Evolutionary conservation across 306 rosid species (phyloP).

Genomic region (Ochetophila trinervis): DNA sequence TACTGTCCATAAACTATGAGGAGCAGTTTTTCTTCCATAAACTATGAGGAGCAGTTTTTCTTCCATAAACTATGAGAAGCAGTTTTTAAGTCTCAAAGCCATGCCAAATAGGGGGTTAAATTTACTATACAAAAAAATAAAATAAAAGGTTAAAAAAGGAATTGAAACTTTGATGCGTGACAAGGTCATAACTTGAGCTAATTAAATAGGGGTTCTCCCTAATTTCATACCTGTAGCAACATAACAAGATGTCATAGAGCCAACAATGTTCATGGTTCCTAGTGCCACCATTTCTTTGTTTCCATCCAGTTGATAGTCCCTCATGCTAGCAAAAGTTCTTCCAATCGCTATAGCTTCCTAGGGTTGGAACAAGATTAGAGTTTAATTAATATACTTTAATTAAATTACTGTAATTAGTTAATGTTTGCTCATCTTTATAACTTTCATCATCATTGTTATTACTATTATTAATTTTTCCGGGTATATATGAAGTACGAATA

Average conservation of each 20-base stretch:
- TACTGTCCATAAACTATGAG: too few relatives aligned
- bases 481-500: too few relatives aligned
- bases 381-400: background rate
- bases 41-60: too few relatives aligned
- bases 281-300: constrained; percentile 92
- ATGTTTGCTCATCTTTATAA: background rate
- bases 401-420: too few relatives aligned
- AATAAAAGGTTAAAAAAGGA: background rate
- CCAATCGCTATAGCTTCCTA: constrained; percentile 92
- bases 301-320: constrained; percentile 72
- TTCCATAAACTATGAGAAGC: too few relatives aligned
- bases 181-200: background rate
- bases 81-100: too few relatives aligned
- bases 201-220: too few relatives aligned
- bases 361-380: background rate
- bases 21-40: too few relatives aligned
- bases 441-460: too few relatives aligned
- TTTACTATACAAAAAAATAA: background rate
- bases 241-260: constrained; percentile 82
- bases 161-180: background rate
- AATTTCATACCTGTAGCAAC: constrained; percentile 61
- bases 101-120: too few relatives aligned
- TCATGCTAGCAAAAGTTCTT: constrained; percentile 82
- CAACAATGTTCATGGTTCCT: constrained; percentile 80
- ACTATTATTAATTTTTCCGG: too few relatives aligned